Conservation (phyloP, 169 alveolate species). For the Theileria orientalis region DNA sequence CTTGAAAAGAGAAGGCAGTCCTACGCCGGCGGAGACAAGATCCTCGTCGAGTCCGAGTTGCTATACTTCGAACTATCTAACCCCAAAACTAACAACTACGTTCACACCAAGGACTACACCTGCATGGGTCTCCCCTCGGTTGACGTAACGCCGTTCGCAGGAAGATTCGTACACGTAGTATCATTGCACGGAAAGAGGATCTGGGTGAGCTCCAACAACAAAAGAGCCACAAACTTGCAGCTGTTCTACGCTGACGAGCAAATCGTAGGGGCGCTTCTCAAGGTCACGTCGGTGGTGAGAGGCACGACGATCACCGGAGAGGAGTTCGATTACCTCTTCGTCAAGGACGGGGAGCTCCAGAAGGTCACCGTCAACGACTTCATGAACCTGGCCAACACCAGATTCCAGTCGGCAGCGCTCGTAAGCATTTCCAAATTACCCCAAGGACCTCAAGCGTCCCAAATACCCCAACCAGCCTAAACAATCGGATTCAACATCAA, state of each 20-base stretch:
- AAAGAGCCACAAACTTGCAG: neutral
- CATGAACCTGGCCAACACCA: neutral
- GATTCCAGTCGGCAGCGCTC: slow-evolving; percentile 8
- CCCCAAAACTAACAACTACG: neutral
- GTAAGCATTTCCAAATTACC: neutral
- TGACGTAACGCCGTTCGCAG: slow-evolving; percentile 3
- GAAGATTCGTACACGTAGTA: slow-evolving; percentile 1
- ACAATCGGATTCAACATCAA: no score
- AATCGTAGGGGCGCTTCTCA: neutral
- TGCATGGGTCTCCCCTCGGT: neutral
- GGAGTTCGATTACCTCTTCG: slow-evolving; percentile 1
- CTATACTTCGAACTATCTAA: neutral
- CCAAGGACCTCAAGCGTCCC: no score
- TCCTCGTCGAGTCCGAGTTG: neutral
- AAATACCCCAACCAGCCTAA: no score
- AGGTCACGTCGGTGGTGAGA: neutral
- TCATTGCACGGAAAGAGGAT: neutral
- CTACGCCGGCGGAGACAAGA: neutral
- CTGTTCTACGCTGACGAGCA: neutral
- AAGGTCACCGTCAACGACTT: neutral
- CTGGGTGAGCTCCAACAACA: neutral
- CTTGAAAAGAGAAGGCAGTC: neutral
- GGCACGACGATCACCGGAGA: neutral
- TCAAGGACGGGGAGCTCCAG: neutral
- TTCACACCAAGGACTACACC: neutral